These are phyloP conservation scores for Solanum hybrid DNA, from an alignment of 305 asterid species.

Conservation along the genomic window DNA sequence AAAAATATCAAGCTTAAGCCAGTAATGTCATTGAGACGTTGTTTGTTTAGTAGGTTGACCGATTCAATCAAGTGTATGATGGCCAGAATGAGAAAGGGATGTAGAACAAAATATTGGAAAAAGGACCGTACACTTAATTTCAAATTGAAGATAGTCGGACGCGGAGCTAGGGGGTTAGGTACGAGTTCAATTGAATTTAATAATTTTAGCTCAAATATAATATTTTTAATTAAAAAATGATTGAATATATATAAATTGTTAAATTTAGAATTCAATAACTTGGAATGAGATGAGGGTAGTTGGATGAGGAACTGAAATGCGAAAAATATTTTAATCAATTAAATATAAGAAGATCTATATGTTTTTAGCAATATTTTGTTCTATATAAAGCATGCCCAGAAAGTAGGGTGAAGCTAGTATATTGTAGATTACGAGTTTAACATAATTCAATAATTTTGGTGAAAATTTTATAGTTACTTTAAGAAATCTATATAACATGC, in stretches of 20 bases:
- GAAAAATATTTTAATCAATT: too few species aligned
- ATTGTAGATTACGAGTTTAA: background rate
- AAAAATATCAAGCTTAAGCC: background rate
- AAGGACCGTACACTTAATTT: background rate
- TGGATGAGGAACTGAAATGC: background rate
- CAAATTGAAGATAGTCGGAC: background rate
- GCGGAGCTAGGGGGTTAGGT: background rate
- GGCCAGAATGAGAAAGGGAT: background rate
- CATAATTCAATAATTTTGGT: background rate
- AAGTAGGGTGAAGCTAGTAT: background rate
- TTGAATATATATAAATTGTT: too few species aligned
- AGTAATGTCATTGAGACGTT: background rate
- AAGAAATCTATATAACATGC: background rate
- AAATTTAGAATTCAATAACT: too few species aligned
- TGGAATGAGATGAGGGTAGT: background rate
- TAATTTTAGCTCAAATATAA: too few species aligned
- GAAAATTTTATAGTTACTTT: background rate
- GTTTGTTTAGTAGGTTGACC: background rate
- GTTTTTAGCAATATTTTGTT: too few species aligned
- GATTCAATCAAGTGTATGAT: background rate
- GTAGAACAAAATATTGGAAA: background rate
- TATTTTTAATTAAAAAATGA: too few species aligned
- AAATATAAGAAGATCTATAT: too few species aligned
- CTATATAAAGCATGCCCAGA: background rate
- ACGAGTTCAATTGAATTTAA: too few species aligned